Evolutionary conservation across 805 yeast genomes (phyloP).

Genomic region (Metschnikowia henanensis): DNA sequence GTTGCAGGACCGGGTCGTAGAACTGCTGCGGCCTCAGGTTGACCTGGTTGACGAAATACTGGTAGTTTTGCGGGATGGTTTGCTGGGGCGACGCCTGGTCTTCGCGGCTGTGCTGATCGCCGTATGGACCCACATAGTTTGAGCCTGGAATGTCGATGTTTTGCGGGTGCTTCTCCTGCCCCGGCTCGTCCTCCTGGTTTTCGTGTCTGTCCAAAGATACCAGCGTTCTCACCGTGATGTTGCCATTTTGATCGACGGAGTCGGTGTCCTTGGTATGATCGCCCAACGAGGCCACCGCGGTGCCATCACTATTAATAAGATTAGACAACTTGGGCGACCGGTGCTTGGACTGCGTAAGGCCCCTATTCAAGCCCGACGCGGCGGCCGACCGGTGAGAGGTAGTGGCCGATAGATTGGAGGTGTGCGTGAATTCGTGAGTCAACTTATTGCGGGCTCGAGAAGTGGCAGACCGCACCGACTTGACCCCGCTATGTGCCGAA

Average conservation of each 20-base stretch:
- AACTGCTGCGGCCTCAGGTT: conserved; percentile 39
- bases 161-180: not conserved
- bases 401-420: conserved; percentile 6
- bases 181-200: not conserved
- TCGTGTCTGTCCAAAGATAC: conserved; percentile 2
- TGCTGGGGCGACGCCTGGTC: conserved; percentile 17
- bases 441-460: conserved; percentile 9
- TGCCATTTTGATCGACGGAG: conserved; percentile 14
- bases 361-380: conserved; percentile 21
- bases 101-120: conserved; percentile 3
- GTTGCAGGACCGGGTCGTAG: conserved; percentile 46
- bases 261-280: conserved; percentile 15
- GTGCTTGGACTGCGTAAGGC: conserved; percentile 34
- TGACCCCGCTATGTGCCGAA: conserved; percentile 15
- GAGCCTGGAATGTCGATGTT: conserved; percentile 5
- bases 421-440: conserved; percentile 5
- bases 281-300: conserved; percentile 42
- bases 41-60: conserved; percentile 23
- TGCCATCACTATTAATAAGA: conserved; percentile 47
- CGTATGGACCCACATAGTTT: not conserved
- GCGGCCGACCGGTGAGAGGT: conserved; percentile 12
- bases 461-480: conserved; percentile 10
- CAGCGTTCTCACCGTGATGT: conserved; percentile 11
- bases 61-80: conserved; percentile 19
- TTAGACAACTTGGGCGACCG: conserved; percentile 39